Evolutionary conservation across 1,139 yeast species (phyloP).

Genomic region (Candida pseudoviswanathii): DNA sequence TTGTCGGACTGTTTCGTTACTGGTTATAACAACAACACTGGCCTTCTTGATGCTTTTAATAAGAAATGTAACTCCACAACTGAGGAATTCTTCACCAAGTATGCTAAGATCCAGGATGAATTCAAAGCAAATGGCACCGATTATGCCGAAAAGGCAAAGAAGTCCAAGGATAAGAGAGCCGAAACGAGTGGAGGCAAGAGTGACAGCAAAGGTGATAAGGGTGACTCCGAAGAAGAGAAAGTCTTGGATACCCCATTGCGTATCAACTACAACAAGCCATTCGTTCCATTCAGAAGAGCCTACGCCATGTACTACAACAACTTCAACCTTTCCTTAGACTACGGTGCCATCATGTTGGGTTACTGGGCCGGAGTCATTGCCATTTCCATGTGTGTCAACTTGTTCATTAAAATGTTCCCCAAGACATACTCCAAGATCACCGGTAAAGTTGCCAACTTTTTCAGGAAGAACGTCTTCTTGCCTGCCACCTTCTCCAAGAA

Average conservation of each 20-base stretch:
- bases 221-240: neutral
- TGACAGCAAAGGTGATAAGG: neutral
- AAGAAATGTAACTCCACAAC: slow-evolving; percentile 17
- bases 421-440: neutral
- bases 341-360: slow-evolving; percentile 51
- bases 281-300: slow-evolving; percentile 11
- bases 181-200: neutral
- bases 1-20: slow-evolving; percentile 20
- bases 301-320: slow-evolving; percentile 12
- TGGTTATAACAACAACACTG: slow-evolving; percentile 20
- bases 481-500: slow-evolving; percentile 32
- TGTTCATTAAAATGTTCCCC: slow-evolving; percentile 32
- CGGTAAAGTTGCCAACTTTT: slow-evolving; percentile 15
- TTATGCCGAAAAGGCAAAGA: neutral
- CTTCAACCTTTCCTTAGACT: slow-evolving; percentile 37
- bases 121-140: slow-evolving; percentile 7
- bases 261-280: slow-evolving; percentile 8
- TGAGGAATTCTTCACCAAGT: slow-evolving; percentile 11
- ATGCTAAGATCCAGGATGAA: slow-evolving; percentile 7
- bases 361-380: slow-evolving; percentile 52
- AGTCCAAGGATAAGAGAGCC: neutral
- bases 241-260: slow-evolving; percentile 10
- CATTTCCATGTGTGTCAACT: slow-evolving; percentile 39
- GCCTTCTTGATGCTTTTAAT: slow-evolving; percentile 17
- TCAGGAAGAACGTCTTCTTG: slow-evolving; percentile 30